Evolutionary conservation across 768 basidiomycete genomes (phyloP).

Genomic region (Tephrocybe rancida): DNA sequence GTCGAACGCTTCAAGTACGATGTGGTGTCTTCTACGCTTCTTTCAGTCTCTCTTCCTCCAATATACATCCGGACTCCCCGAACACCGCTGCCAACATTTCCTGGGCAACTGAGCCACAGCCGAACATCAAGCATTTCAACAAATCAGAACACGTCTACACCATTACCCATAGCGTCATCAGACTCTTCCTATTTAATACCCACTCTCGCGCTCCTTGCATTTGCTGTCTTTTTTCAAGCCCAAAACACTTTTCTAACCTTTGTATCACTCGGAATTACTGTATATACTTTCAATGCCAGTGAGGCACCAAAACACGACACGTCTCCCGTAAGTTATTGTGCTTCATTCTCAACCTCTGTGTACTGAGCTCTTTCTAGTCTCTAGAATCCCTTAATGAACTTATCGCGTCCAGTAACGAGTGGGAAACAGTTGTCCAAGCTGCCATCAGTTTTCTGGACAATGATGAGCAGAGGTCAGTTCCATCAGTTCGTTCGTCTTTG

Average conservation of each 20-base stretch:
- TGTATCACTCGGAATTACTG: conserved; percentile 36
- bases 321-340: conserved; percentile 47
- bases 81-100: conserved; percentile 37
- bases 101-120: conserved; percentile 48
- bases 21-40: conserved; percentile 77
- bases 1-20: conserved; percentile 85
- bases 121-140: conserved; percentile 42
- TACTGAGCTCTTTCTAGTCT: conserved; percentile 44
- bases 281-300: conserved; percentile 35
- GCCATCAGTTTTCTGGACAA: conserved; percentile 65
- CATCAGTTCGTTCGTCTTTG: not conserved
- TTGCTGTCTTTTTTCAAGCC: conserved; percentile 41
- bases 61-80: conserved; percentile 31
- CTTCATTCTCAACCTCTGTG: conserved; percentile 4
- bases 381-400: conserved; percentile 68
- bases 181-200: conserved; percentile 43
- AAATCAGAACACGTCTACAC: conserved; percentile 19
- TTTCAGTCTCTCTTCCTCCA: conserved; percentile 54
- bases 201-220: conserved; percentile 39
- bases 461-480: conserved; percentile 65
- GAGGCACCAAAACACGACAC: conserved; percentile 49
- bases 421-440: conserved; percentile 77
- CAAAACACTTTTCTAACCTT: conserved; percentile 45
- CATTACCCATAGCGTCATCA: conserved; percentile 24
- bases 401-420: conserved; percentile 64